Evolutionary conservation across 2,329 filamentous ascomycete genomes (phyloP).

Genomic region (Colletotrichum truncatum): DNA sequence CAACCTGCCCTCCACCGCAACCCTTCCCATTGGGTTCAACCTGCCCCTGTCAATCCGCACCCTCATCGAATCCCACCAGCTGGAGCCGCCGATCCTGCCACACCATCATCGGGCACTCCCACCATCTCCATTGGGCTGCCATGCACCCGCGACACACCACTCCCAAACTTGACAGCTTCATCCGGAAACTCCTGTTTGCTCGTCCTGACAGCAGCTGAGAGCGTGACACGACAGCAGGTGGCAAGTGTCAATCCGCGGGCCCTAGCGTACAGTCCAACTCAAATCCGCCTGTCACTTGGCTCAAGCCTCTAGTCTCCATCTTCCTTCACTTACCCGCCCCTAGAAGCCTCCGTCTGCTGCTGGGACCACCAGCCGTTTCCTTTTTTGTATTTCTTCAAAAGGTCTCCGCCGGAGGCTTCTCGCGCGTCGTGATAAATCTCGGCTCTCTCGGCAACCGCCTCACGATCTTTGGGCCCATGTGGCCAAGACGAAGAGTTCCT

Average conservation of each 20-base stretch:
- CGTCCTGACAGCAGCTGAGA: not conserved
- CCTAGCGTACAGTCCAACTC: slow-evolving; percentile 3
- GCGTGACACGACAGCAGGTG: slow-evolving; percentile 25
- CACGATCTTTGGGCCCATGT: not conserved
- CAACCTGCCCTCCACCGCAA: slow-evolving; percentile 5
- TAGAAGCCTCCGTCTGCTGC: not conserved
- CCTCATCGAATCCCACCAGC: slow-evolving; percentile 16
- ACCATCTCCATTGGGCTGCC: slow-evolving; percentile 19
- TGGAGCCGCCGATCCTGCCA: slow-evolving; percentile 28
- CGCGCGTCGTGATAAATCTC: not conserved
- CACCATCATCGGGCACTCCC: slow-evolving; percentile 20
- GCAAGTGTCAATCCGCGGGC: slow-evolving; percentile 13
- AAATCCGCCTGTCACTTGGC: not conserved
- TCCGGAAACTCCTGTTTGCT: not conserved
- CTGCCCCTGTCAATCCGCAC: slow-evolving; percentile 13
- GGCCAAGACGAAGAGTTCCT: not conserved
- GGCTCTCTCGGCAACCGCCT: slow-evolving; percentile 16
- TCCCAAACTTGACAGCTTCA: not conserved
- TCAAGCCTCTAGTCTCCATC: not conserved
- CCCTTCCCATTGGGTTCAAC: slow-evolving; percentile 13
- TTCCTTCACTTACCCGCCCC: too few species aligned
- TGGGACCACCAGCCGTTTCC: too few species aligned
- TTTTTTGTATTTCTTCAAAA: not conserved
- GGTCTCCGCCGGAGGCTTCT: not conserved
- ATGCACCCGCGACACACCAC: slow-evolving; percentile 24